Base-by-base conservation (phyloP, 805 yeast species). In the Saccharomycopsis fibuligera region DNA sequence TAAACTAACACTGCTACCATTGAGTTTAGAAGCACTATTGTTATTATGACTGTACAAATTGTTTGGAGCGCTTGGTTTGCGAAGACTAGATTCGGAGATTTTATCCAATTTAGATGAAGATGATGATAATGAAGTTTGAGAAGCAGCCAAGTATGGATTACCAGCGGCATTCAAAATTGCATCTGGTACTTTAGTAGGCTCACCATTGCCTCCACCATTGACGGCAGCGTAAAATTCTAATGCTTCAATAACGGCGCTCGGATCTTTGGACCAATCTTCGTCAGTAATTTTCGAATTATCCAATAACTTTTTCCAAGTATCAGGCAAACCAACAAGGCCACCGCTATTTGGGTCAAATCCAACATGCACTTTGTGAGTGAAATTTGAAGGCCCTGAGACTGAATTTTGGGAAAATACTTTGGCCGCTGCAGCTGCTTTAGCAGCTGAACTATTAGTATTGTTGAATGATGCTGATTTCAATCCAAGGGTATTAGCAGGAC, bases 161-260 rank as follows among this genome's bases (percentile, higher is more conserved):
- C 29, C 37, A n/a, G 45, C 30, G 12, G 46, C 52, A 21, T 43
- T 36, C 8, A 52, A 41, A 46, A 52, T 40, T 0, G 83, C 84
- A 17, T 75, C 77, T 0, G 84, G 84, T 54, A 79, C 82, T 52
- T 74, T 76, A 36, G 75, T 76, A 71, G 79, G 73, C 61, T 79
- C 84, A 54, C 77, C 83, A 53, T 30, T 36, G 16, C 30, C 21
- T 10, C 49, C 55, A 2, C 53, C 54, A 31, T 47, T 53, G 2
- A 50, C 54, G 10, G 51, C 50, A 19, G 51, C 31, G 25, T 50
- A 53, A 60, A 88, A 88, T 45, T 86, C 90, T 47, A 88, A 81
- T 31, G 87, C 95, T 60, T 88, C 95, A 68, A 86, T 85, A 19
- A 93, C 96, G 0, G 96, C 98, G 59, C 87, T 90, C 0, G 99